Percentiles rank a stretch among this genome's conserved stretches.
Evolutionary conservation across 768 basidiomycete genomes (phyloP).

Genomic region (Tricholoma saponaceum): DNA sequence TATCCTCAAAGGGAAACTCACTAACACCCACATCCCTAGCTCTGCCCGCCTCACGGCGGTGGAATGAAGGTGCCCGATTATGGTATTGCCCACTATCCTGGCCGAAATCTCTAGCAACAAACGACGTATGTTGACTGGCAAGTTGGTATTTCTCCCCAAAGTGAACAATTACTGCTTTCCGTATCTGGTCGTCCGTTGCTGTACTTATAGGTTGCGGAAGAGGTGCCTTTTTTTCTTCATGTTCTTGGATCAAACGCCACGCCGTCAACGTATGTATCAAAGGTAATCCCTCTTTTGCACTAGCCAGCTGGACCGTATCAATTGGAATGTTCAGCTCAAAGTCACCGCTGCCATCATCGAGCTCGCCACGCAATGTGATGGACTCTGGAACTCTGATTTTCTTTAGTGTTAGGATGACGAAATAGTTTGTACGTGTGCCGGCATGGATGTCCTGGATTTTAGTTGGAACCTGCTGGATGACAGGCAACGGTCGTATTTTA

Average conservation of each 20-base stretch:
- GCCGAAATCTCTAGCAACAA: conserved; percentile 47
- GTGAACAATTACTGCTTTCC: conserved; percentile 42
- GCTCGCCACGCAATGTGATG: conserved; percentile 29
- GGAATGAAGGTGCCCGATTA: conserved; percentile 1
- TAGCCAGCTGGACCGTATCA: conserved; percentile 24
- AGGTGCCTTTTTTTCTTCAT: conserved; percentile 33
- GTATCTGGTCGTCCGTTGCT: conserved; percentile 29
- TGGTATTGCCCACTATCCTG: conserved; percentile 9
- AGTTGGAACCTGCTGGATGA: conserved; percentile 33
- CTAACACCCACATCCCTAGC: neutral
- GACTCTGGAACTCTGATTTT: conserved; percentile 24
- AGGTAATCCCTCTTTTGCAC: conserved; percentile 28
- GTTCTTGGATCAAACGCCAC: conserved; percentile 48
- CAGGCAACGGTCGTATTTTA: conserved; percentile 21
- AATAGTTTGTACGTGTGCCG: conserved; percentile 30
- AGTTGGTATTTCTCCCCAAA: conserved; percentile 51
- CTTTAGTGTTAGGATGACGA: conserved; percentile 27
- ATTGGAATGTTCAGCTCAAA: conserved; percentile 31
- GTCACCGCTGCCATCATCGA: conserved; percentile 27
- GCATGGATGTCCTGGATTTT: conserved; percentile 30
- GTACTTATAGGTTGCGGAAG: conserved; percentile 24
- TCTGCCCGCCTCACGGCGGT: neutral
- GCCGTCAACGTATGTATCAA: conserved; percentile 55
- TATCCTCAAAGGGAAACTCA: neutral
- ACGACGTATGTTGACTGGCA: conserved; percentile 49